Conservation (phyloP, 2,329 filamentous ascomycete species). For the Xenoacremonium recifei region DNA sequence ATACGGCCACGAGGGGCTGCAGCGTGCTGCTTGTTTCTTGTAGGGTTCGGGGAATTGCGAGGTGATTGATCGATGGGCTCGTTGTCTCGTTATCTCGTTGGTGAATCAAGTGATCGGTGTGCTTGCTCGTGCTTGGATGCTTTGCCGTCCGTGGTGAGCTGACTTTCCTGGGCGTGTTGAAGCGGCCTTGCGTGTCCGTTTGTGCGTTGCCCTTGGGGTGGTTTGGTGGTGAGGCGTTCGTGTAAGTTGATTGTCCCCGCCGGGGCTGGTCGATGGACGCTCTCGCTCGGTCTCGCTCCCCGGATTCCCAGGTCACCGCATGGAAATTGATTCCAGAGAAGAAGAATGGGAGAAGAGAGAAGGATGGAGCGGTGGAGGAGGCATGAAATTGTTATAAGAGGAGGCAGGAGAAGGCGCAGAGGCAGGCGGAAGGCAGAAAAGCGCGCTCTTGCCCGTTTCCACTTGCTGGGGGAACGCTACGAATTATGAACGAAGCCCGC, state of each 20-base stretch:
- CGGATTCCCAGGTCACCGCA: background rate
- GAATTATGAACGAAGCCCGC: conserved; percentile 25
- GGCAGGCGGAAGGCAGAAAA: conserved; percentile 14
- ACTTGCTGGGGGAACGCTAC: conserved; percentile 14
- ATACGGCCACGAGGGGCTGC: background rate
- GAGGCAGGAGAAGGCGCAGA: background rate
- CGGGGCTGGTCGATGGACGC: background rate
- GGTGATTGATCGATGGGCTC: background rate
- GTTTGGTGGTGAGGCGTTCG: background rate
- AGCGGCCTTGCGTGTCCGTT: background rate
- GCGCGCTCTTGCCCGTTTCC: conserved; percentile 25
- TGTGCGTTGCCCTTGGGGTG: background rate
- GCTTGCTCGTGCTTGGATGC: background rate
- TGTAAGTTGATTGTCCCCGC: background rate
- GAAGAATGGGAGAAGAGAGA: background rate
- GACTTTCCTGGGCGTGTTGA: background rate
- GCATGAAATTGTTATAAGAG: background rate
- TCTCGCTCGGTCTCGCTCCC: background rate
- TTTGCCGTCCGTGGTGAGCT: background rate
- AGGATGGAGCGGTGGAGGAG: background rate
- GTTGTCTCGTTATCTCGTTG: too few relatives aligned
- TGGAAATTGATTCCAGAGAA: background rate
- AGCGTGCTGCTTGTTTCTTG: background rate
- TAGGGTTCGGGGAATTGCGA: background rate
- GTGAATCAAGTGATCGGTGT: background rate